Evolutionary conservation across 768 basidiomycete species (phyloP), one percentile per base, ranked within the genome.

Genomic region (Tricholomella constricta): DNA sequence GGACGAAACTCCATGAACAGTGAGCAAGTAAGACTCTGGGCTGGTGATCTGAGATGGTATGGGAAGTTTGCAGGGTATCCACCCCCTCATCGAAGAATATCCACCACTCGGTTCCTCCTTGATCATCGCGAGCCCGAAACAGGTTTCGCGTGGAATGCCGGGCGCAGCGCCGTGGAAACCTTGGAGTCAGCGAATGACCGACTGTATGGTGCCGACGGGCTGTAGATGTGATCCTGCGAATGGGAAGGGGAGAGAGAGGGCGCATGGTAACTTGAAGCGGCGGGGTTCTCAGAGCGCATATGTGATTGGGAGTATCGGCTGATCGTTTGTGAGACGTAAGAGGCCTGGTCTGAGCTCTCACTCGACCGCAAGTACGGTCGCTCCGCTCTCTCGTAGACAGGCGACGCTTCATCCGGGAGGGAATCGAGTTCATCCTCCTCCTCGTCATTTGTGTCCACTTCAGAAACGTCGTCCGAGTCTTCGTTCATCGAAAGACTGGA

Each of bases 81-180:
- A 10, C 31, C 19, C 9, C 8, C 14, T 46, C 44, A 46, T 8
- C 44, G 31, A 26, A 45, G 22, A 14, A n/a, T n/a, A n/a, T n/a
- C 45, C 49, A 10, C 45, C 46, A 34, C 34, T 56, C 26, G 35
- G 26, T 20, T 47, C 51, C 17, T 40, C 53, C 26, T 25, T 35
- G 15, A 38, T 25, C 2, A 17, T 6, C 34, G 8, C 15, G 29
- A 42, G 11, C 26, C 27, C 26, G 41, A 38, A 37, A 45, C 29
- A 23, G 55, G 44, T 51, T 45, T 45, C 3, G 48, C 25, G 55
- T 61, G 53, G 46, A 71, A 70, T 6, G 66, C 73, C 15, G 73
- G 73, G 23, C 73, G 62, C 34, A 73, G 59, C 12, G 66, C 69
- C 5, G 72, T 74, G 6, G 71, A 71, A 44, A 74, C 73, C 20